Evolutionary conservation across 139 green algal species (phyloP), one percentile per base, ranked within the genome.

Genomic region (Chlamydomonas asymmetrica): DNA sequence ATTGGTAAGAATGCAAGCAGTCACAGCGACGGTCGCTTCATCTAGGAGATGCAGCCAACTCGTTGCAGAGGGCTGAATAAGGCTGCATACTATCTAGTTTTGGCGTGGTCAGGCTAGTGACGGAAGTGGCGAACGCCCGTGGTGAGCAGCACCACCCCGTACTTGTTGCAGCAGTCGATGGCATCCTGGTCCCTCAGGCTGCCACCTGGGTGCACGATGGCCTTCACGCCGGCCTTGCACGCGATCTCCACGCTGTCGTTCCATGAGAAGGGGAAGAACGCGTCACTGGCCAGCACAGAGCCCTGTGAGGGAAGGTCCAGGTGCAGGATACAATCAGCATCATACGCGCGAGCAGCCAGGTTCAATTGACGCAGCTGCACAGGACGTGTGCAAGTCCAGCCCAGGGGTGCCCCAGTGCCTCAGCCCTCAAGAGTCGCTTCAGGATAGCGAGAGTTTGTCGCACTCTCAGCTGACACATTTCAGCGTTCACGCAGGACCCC

Each of bases 201-300:
- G 72, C 97, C 97, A 22, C 97, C 96, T 1, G 97, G 97, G 81
- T 99, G 97, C 45, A 89, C 97, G 66, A 99, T 99, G 22, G 93
- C 94, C 1, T 77, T 79, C 8, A 99, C 93, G 43, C 97, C 97
- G 4, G 95, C 94, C 84, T 83, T 62, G 91, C 96, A 99, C 3
- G 95, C 94, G 48, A 93, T 93, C 90, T 99, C 96, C 52, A 99
- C 96, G 0, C 83, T 92, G 85, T 99, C 96, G 60, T 85, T 85
- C 94, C 96, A 98, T 10, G 91, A 92, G 84, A 99, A 99, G 49
- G 97, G 97, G 87, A 99, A 99, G 85, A 99, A 99, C 4, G 97
- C 97, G 69, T 99, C 97, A 27, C 78, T 93, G 18, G 97, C 96
- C 27, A 99, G 85, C 56, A 96, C 96, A 2, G 91, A 84, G 23